Base-by-base conservation (phyloP, 2,329 filamentous ascomycete species). In the Cladosporium sp. region DNA sequence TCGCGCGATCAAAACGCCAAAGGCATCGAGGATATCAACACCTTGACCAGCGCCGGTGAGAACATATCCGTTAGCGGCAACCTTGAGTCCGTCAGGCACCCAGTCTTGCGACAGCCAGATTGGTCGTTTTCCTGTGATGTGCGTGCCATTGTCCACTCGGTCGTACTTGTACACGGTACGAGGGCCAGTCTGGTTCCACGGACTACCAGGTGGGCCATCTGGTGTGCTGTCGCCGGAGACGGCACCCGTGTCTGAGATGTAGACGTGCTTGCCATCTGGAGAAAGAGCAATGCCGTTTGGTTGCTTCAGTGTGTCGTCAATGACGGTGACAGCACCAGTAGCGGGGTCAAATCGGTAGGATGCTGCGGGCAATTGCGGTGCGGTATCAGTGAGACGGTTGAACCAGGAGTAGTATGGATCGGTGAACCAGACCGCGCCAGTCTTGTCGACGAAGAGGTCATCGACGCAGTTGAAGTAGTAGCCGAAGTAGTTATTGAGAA, bases 371-470 rank as follows among this genome's bases (percentile, higher is more conserved):
- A 72, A 65, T 51, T 70, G 70, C 3, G 66, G 72, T n/a, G 71
- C 62, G 0, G 73, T 74, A 58, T 75, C 73, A 22, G 68, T 72
- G 19, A 73, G 66, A 14, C 54, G 63, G 56, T 70, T 72, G 62
- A 70, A 73, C 68, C 71, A 76, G 20, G 65, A 70, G 60, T 76
- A 76, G 11, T 64, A 57, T 0, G 76, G 74, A 62, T 81, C 79
- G 1, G 79, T 80, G 68, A 81, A 81, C 77, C 78, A 81, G 42
- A 82, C 69, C 42, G 78, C 75, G 49, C 76, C 76, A 0, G 74
- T 75, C 5, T 67, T 63, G 34, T 77, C 73, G 43, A 79, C 73
- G 55, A 74, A 70, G 6, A 75, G 67, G 59, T 80, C 78, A 65
- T 80, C 75, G 54, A 78, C 63, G 22, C 68, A 71, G 61, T 71